Conservation (phyloP, 2,329 filamentous ascomycete genomes). For the Phaeosphaeria sp. region DNA sequence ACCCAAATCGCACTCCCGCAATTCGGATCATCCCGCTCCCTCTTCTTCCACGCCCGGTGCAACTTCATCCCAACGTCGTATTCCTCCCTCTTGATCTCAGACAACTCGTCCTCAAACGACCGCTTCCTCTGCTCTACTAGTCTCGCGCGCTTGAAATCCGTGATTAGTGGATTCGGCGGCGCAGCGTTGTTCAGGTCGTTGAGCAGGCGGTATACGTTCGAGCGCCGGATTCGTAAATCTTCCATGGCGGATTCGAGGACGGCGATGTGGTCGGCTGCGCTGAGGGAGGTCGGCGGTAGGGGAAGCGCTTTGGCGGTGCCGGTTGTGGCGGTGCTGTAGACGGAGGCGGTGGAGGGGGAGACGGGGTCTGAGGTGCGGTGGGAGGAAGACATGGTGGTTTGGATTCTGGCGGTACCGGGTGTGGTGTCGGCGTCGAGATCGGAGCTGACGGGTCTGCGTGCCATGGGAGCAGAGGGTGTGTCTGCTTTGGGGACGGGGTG, state of each 20-base stretch:
- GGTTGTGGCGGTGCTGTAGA: slow-evolving; percentile 30
- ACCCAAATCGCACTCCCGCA: slow-evolving; percentile 48
- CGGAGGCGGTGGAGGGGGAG: slow-evolving; percentile 33
- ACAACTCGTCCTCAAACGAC: slow-evolving; percentile 46
- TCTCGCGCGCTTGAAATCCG: slow-evolving; percentile 44
- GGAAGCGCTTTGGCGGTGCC: slow-evolving; percentile 46
- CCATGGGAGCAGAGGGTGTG: slow-evolving; percentile 18
- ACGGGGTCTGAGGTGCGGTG: slow-evolving; percentile 7
- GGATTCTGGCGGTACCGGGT: slow-evolving; percentile 17
- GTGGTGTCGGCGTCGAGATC: neutral
- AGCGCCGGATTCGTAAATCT: slow-evolving; percentile 46
- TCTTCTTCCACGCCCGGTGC: slow-evolving; percentile 49
- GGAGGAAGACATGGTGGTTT: slow-evolving; percentile 9
- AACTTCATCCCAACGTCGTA: slow-evolving; percentile 50
- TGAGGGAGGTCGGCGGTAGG: slow-evolving; percentile 42
- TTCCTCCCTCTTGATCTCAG: slow-evolving; percentile 46
- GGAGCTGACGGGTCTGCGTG: slow-evolving; percentile 36
- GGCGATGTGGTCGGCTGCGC: slow-evolving; percentile 45
- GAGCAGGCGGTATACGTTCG: slow-evolving; percentile 46
- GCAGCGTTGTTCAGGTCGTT: slow-evolving; percentile 44
- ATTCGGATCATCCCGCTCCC: slow-evolving; percentile 46
- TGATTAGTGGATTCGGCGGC: slow-evolving; percentile 48
- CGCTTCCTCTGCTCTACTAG: slow-evolving; percentile 45
- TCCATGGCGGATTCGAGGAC: slow-evolving; percentile 49
- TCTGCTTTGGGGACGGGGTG: slow-evolving; percentile 39